phyloP scores from a whole-genome alignment of 176 grass and related monocot genomes.

The Musa itinerans region DNA sequence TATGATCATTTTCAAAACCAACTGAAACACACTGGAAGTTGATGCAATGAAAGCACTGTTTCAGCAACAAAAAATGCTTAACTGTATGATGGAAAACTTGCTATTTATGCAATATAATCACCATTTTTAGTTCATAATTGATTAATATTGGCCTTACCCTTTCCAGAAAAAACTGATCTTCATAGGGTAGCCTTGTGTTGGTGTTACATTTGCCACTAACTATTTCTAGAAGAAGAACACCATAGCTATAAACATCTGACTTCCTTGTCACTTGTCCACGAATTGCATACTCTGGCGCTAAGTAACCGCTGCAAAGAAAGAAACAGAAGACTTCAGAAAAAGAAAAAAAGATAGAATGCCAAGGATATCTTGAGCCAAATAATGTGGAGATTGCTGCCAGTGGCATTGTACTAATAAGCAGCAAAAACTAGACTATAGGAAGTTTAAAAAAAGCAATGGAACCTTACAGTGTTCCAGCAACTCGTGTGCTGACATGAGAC shows the following conservation, averaged over 20 bases:
- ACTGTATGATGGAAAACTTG: background rate
- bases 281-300: constrained; percentile 79
- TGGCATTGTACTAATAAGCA: background rate
- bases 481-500: constrained; percentile 73
- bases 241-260: constrained; percentile 80
- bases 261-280: constrained; percentile 81
- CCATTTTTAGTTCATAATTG: no score
- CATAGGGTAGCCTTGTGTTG: constrained; percentile 59
- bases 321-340: background rate
- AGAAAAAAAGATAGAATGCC: background rate
- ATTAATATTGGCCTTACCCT: constrained; percentile 32
- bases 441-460: constrained; percentile 6
- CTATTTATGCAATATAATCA: background rate
- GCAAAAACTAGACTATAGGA: background rate
- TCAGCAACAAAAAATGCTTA: no score
- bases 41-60: no score
- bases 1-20: no score
- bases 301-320: constrained; percentile 43
- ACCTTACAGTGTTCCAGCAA: constrained; percentile 79
- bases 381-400: background rate
- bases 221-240: constrained; percentile 78
- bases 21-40: no score
- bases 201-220: constrained; percentile 71
- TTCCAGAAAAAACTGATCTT: constrained; percentile 79
- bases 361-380: background rate